phyloP scores from a whole-genome alignment of 805 yeast genomes.

The Nakazawaea molendinolei region DNA sequence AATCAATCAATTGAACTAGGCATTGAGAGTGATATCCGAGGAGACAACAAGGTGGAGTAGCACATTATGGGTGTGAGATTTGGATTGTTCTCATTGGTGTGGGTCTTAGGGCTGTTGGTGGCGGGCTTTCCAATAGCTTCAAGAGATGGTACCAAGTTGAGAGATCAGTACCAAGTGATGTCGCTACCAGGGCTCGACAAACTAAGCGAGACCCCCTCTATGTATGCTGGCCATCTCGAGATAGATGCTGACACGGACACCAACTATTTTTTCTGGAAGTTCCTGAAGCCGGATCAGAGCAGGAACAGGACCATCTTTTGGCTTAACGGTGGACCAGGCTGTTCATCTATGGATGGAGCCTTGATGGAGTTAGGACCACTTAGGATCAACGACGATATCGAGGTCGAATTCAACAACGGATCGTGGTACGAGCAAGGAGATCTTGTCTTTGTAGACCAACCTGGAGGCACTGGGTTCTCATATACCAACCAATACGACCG shows the following conservation, averaged over 20 bases:
- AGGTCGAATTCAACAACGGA: conserved; percentile 55
- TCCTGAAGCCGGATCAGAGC: conserved; percentile 23
- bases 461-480: conserved; percentile 90
- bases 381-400: conserved; percentile 40
- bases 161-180: conserved; percentile 15
- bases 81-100: no score
- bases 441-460: conserved; percentile 86
- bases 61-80: no score
- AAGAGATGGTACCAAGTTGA: no score
- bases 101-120: no score
- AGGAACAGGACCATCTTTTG: conserved; percentile 53
- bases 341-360: conserved; percentile 97
- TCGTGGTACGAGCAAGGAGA: conserved; percentile 82
- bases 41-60: no score
- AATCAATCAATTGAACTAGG: no score
- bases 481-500: conserved; percentile 46
- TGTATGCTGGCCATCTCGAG: conserved; percentile 65
- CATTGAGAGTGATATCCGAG: no score
- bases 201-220: conserved; percentile 33
- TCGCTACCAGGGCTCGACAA: conserved; percentile 22
- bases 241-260: conserved; percentile 46
- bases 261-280: conserved; percentile 75
- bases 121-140: no score
- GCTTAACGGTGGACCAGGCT: conserved; percentile 98
- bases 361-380: conserved; percentile 89